Percentiles rank a stretch among this genome's conserved stretches.
Conservation (phyloP, 2,329 filamentous ascomycete genomes). For the Penicillium sumatraense region DNA sequence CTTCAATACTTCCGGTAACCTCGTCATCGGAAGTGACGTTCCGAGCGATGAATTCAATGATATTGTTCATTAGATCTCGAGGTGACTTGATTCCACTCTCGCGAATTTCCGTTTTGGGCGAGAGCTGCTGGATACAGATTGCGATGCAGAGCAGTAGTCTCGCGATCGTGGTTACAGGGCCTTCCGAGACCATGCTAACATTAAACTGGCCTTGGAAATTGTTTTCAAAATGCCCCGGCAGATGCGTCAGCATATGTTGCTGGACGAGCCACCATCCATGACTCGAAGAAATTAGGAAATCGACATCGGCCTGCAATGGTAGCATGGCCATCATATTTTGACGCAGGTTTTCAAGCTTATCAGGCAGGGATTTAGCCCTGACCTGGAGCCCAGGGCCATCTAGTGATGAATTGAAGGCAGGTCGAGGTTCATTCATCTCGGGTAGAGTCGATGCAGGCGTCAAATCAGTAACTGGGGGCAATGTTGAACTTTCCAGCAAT, state of each 20-base stretch:
- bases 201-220: conserved; percentile 1
- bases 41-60: conserved; percentile 1
- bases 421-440: neutral
- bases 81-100: neutral
- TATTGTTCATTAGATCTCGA: conserved; percentile 2
- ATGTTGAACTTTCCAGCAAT: neutral
- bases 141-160: conserved; percentile 11
- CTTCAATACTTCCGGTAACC: conserved; percentile 3
- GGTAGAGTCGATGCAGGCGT: neutral
- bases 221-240: neutral
- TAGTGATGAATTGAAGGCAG: neutral
- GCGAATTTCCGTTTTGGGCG: neutral
- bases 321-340: conserved; percentile 5
- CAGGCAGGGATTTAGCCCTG: neutral
- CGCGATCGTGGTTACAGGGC: conserved; percentile 3
- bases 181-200: neutral
- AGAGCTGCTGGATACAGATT: conserved; percentile 13
- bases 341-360: conserved; percentile 4
- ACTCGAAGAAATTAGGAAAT: conserved; percentile 6
- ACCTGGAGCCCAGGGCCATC: neutral
- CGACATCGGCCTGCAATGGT: conserved; percentile 8
- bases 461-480: neutral
- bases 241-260: conserved; percentile 14
- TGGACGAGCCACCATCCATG: conserved; percentile 15
- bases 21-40: conserved; percentile 10